Evolutionary conservation across 345 rosid genomes (phyloP).

Genomic region (Cochlearia excelsa): DNA sequence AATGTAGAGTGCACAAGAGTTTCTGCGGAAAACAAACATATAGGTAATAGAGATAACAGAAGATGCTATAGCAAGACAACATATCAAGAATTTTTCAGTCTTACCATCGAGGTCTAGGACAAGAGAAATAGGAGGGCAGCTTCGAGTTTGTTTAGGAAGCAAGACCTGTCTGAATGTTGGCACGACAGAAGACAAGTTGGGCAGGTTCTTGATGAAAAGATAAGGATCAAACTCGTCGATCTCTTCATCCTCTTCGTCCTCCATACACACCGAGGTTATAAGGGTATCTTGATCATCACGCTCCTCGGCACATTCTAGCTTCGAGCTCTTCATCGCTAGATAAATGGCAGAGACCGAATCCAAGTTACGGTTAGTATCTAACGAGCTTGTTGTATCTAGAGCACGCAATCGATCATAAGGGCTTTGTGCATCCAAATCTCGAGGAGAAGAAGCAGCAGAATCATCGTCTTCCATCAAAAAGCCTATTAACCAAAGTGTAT

Average conservation of each 20-base stretch:
- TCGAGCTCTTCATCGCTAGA: conserved; percentile 93
- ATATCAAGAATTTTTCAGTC: conserved; percentile 16
- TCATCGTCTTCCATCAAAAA: conserved; percentile 36
- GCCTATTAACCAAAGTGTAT: conserved; percentile 25
- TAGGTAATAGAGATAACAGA: not conserved
- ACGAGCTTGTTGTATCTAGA: conserved; percentile 39
- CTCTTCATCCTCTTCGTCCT: conserved; percentile 73
- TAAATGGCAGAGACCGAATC: conserved; percentile 87
- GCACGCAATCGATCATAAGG: conserved; percentile 42
- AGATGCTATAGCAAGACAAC: not conserved
- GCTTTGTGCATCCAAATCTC: conserved; percentile 34
- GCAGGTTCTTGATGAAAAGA: conserved; percentile 88
- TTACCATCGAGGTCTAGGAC: conserved; percentile 97
- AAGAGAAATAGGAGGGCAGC: conserved; percentile 91
- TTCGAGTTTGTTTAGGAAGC: conserved; percentile 93
- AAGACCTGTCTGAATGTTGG: conserved; percentile 81
- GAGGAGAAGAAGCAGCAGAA: conserved; percentile 38
- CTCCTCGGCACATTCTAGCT: conserved; percentile 89
- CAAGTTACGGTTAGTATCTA: conserved; percentile 40
- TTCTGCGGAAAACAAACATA: conserved; percentile 48
- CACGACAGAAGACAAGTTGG: conserved; percentile 76
- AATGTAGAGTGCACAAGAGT: conserved; percentile 92
- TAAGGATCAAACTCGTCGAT: conserved; percentile 92
- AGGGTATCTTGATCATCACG: conserved; percentile 73
- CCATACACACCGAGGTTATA: conserved; percentile 57